Percentiles rank a stretch among this genome's conserved stretches.
phyloP scores from a whole-genome alignment of 495 filamentous ascomycete genomes.

The Talaromyces wortmannii region DNA sequence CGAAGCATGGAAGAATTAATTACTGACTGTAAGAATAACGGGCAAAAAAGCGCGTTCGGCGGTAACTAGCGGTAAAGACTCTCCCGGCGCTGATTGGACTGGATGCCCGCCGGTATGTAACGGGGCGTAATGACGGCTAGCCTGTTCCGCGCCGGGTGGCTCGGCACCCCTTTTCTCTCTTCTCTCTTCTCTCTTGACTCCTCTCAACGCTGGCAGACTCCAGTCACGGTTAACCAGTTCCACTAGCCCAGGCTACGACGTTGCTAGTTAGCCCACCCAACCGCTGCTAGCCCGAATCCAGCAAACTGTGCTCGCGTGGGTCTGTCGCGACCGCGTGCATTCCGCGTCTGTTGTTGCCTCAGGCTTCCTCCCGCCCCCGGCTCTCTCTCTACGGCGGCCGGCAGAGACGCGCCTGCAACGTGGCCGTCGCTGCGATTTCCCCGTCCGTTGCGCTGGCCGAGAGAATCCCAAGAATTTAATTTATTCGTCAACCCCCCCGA shows the following conservation, averaged over 20 bases:
- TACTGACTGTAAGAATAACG: too few species aligned
- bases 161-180: neutral
- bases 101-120: neutral
- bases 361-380: neutral
- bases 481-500: neutral
- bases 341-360: constrained; percentile 7
- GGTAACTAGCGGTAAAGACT: neutral
- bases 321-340: neutral
- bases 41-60: too few species aligned
- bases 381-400: constrained; percentile 5
- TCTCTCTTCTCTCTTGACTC: neutral
- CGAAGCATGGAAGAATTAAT: too few species aligned
- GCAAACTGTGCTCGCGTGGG: neutral
- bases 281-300: too few species aligned
- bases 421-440: constrained; percentile 35
- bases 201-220: neutral
- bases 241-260: too few species aligned
- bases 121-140: neutral
- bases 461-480: constrained; percentile 3
- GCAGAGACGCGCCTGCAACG: constrained; percentile 42
- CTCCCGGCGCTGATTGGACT: neutral
- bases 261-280: too few species aligned
- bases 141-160: too few species aligned
- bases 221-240: neutral
- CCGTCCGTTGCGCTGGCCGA: constrained; percentile 5